phyloP scores from a whole-genome alignment of 768 basidiomycete genomes.

The Hortiboletus flavorubellus region DNA sequence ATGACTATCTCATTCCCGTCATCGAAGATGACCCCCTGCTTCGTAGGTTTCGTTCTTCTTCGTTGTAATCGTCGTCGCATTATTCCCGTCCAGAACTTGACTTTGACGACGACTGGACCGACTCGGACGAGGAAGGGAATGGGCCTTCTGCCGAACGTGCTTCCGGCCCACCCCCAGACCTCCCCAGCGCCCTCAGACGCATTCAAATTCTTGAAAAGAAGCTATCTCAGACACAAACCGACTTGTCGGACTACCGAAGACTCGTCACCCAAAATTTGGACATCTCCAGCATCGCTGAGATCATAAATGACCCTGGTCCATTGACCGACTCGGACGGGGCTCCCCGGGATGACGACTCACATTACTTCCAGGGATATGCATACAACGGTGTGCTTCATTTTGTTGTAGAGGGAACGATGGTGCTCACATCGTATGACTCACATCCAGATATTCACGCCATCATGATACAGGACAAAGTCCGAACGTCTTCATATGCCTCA shows the following conservation, averaged over 20 bases:
- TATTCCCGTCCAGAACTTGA: constrained; percentile 49
- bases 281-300: constrained; percentile 41
- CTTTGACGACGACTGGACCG: constrained; percentile 70
- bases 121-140: constrained; percentile 36
- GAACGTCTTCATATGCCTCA: constrained; percentile 89
- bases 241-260: constrained; percentile 58
- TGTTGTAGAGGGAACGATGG: not conserved
- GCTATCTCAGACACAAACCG: constrained; percentile 54
- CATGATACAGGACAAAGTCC: constrained; percentile 94
- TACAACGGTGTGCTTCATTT: constrained; percentile 61
- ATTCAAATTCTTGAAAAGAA: constrained; percentile 62
- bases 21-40: constrained; percentile 87
- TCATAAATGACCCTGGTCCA: constrained; percentile 34
- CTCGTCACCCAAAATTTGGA: constrained; percentile 56
- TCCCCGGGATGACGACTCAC: constrained; percentile 79
- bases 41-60: constrained; percentile 49
- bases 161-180: constrained; percentile 26
- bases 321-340: constrained; percentile 17
- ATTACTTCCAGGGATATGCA: constrained; percentile 90
- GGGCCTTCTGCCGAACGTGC: not conserved
- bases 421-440: not conserved
- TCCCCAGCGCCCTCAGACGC: constrained; percentile 37
- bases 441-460: constrained; percentile 84
- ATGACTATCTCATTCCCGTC: constrained; percentile 78
- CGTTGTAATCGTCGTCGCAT: not conserved